Evolutionary conservation across 352 stramenopile genomes (phyloP), one percentile per base, ranked within the genome.

Genomic region (Albugo candida): DNA sequence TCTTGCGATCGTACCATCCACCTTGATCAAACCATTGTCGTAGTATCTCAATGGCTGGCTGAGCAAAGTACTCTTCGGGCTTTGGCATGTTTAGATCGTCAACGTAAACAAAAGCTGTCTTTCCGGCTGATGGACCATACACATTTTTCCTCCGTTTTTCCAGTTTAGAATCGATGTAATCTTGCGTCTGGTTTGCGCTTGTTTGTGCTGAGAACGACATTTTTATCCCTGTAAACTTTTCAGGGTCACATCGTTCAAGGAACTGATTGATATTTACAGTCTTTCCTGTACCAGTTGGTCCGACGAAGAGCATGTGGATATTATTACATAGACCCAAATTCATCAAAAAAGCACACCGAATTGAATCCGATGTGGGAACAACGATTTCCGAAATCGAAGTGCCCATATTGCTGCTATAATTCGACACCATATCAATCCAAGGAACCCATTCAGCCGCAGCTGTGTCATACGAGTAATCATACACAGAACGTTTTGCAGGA

Each of bases 11-110:
- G 55, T 96, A 97, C 91, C 91, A 97, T 2, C 88, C 91, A 39
- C 69, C 82, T 56, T 97, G 86, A 55, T 95, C 83, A 45, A 97
- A 94, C 81, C 81, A 96, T 60, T 97, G 89, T 0, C 89, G 68
- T 36, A 97, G 45, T 18, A 97, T 87, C 56, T 97, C 91, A 42
- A 97, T 93, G 6, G 91, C 84, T 10, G 91, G 91, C 63, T 97
- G 89, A 1, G 91, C 91, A 42, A 94, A 93, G 49, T 92, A 96
- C 46, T 92, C 78, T 50, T 97, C 88, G 34, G 84, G 76, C 53
- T 95, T 93, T 0, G 89, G 89, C 91, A 97, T 97, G 58, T 97
- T 97, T 8, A 97, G 56, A 51, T 97, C 91, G 58, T 97, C 91
- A 13, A 97, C 73, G 53, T 96, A 93, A 24, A 96, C 72, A 46